Base-by-base conservation (phyloP, 768 basidiomycete genomes). In the Panus rudis region DNA sequence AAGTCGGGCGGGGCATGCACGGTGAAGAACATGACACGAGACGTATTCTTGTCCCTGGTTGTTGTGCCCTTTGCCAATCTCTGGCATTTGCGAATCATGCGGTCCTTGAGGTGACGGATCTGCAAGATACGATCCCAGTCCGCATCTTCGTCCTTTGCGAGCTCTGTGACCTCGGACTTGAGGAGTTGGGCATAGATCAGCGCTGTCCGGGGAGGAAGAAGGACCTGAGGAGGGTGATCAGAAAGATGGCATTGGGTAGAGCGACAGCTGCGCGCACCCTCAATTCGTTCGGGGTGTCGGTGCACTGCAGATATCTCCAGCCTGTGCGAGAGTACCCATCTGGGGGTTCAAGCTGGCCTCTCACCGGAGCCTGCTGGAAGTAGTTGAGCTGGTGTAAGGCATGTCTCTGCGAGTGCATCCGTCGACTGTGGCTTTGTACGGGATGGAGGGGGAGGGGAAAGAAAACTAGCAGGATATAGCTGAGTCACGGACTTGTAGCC, bases 11-110 rank as follows among this genome's bases (percentile, higher is more conserved):
- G 82, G 1, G 84, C 81, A 38, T 82, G 69, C 28, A 84, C 63
- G 10, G 81, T 80, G 48, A 79, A 77, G 61, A 84, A 85, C 24
- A 73, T 66, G 41, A 68, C 63, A 14, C 25, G 68, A 59, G 39
- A 67, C 58, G n/a, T 57, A 54, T 16, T 64, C 62, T 41, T 66
- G 51, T 42, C 67, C 61, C 61, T 68, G 21, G 65, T 57, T 23
- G 67, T 56, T 11, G 72, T 63, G 42, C 61, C 61, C 49, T 72
- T 76, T 34, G 76, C 73, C 33, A 85, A 63, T 43, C 79, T 76
- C 50, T 78, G 77, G 56, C 81, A 85, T 55, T 86, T 87, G 60
- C 83, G 79, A 49, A 85, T 78, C 83, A 86, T 84, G 46, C 84
- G 75, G 58, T 87, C 84, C 65, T 87, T 87, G 54, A 87, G 68